Evolutionary conservation across 805 yeast species (phyloP).

Genomic region (Pichia occidentalis): DNA sequence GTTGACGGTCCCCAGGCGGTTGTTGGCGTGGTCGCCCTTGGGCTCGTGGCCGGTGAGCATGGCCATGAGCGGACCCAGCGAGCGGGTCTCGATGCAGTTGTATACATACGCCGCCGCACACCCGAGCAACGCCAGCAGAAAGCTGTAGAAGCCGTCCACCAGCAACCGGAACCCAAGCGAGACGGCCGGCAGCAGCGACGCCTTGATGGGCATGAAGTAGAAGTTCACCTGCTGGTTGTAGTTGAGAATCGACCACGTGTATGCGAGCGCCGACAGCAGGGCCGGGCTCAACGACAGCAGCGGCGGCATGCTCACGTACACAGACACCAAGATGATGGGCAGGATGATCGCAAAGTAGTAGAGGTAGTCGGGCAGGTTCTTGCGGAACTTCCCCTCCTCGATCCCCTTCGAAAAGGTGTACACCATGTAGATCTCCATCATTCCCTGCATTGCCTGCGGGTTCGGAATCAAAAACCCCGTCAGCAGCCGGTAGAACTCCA

Average conservation of each 20-base stretch:
- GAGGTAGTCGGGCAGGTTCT: slow-evolving; percentile 47
- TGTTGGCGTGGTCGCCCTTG: slow-evolving; percentile 17
- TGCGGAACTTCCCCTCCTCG: slow-evolving; percentile 45
- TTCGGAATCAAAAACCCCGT: slow-evolving; percentile 43
- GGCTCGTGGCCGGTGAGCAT: slow-evolving; percentile 27
- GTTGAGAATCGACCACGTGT: slow-evolving; percentile 55
- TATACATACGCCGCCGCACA: slow-evolving; percentile 51
- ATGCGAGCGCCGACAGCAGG: slow-evolving; percentile 49
- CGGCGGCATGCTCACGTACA: slow-evolving; percentile 27
- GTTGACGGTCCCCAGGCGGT: slow-evolving; percentile 28
- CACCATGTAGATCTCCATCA: slow-evolving; percentile 49
- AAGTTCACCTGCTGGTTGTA: slow-evolving; percentile 49
- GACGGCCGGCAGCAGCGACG: slow-evolving; percentile 45
- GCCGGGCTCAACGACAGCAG: slow-evolving; percentile 30
- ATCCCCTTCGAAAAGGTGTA: slow-evolving; percentile 51
- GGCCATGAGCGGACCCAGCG: slow-evolving; percentile 40
- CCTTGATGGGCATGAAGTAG: slow-evolving; percentile 46
- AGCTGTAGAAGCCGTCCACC: slow-evolving; percentile 36
- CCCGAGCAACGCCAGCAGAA: slow-evolving; percentile 42
- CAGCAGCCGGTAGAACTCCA: slow-evolving; percentile 41
- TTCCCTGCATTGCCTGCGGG: slow-evolving; percentile 37
- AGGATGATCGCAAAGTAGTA: slow-evolving; percentile 47
- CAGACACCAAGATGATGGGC: slow-evolving; percentile 36
- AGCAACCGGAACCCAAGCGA: slow-evolving; percentile 39
- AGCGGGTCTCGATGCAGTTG: slow-evolving; percentile 54